A percentile compares a stretch with the other conserved stretches of the same genome.
Conservation (phyloP, 495 filamentous ascomycete genomes). For the Neohortaea acidophila region DNA sequence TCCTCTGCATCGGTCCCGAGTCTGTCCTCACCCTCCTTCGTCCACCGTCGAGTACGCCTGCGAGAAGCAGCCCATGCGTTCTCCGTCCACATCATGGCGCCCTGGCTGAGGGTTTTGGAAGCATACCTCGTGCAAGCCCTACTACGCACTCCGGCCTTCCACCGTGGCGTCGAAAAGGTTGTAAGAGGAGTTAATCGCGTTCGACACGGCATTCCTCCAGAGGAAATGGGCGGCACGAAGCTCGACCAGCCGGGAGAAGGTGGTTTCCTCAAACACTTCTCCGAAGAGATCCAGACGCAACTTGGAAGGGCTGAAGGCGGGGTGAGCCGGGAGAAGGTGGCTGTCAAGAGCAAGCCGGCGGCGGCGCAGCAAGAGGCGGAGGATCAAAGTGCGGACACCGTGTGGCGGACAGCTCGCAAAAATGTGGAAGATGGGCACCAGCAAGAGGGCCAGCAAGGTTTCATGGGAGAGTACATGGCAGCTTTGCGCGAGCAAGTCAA, state of each 20-base stretch:
- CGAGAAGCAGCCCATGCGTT: too few relatives aligned
- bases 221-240: conserved; percentile 27
- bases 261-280: conserved; percentile 21
- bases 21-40: too few relatives aligned
- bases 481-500: conserved; percentile 12
- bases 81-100: conserved; percentile 12
- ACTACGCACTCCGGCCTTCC: conserved; percentile 22
- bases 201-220: conserved; percentile 20
- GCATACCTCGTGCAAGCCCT: conserved; percentile 14
- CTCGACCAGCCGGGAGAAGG: conserved; percentile 14
- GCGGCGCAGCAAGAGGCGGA: conserved; percentile 3
- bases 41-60: too few relatives aligned
- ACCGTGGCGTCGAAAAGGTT: conserved; percentile 21
- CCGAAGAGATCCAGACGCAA: conserved; percentile 21
- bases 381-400: conserved; percentile 10
- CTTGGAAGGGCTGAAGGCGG: conserved; percentile 12
- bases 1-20: too few relatives aligned
- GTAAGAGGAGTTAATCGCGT: conserved; percentile 18
- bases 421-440: background rate
- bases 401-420: conserved; percentile 8
- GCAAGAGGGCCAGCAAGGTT: conserved; percentile 4
- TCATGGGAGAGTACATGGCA: conserved; percentile 8
- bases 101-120: conserved; percentile 16
- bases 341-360: background rate
- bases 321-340: conserved; percentile 3